These are phyloP conservation scores for Lichtheimia hyalospora DNA, from an alignment of 371 early-diverging fungal genomes.

Conservation along the genomic window DNA sequence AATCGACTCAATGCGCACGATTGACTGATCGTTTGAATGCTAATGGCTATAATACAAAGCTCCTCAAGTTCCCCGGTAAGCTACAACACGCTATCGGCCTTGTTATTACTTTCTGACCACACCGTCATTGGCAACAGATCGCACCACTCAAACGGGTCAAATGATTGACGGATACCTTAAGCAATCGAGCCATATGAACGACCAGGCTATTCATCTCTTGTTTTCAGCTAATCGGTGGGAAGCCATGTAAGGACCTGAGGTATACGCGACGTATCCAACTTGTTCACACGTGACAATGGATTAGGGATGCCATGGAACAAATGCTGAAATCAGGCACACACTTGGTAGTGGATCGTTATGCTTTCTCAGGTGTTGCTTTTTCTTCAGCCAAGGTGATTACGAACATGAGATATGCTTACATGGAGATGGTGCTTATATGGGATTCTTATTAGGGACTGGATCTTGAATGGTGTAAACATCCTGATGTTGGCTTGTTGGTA, in stretches of 20 bases:
- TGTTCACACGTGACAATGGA: constrained; percentile 38
- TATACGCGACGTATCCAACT: not conserved
- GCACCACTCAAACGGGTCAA: constrained; percentile 89
- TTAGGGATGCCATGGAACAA: constrained; percentile 55
- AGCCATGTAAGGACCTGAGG: constrained; percentile 42
- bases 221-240: constrained; percentile 95
- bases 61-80: constrained; percentile 78
- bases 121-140: constrained; percentile 54
- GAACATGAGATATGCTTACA: not conserved
- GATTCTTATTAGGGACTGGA: constrained; percentile 65
- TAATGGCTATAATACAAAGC: constrained; percentile 44
- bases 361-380: constrained; percentile 96
- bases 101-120: not conserved
- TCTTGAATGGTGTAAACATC: constrained; percentile 85
- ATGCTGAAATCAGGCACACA: constrained; percentile 67
- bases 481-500: constrained; percentile 84
- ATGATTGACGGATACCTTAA: constrained; percentile 90
- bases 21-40: constrained; percentile 63
- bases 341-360: constrained; percentile 96
- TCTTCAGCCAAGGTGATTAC: constrained; percentile 88
- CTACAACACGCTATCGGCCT: not conserved
- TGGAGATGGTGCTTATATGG: not conserved
- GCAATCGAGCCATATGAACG: constrained; percentile 68
- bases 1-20: constrained; percentile 85
- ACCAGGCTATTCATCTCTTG: constrained; percentile 90